Evolutionary conservation across 225 moss, liverwort and hornwort species (phyloP).

Genomic region (Physcomitrellopsis africana): DNA sequence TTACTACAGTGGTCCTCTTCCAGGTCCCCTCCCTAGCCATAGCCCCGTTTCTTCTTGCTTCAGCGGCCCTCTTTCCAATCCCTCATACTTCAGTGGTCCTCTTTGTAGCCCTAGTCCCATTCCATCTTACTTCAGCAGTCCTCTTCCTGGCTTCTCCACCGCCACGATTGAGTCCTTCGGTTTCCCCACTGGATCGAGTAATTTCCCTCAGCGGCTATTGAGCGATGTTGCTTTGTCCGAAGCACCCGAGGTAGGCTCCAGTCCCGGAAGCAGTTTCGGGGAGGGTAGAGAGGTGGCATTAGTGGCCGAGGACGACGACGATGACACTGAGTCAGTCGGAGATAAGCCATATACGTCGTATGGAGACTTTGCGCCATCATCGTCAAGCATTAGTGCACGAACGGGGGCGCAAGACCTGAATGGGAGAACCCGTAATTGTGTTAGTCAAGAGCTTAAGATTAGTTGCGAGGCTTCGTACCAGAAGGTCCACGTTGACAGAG

Average conservation of each 20-base stretch:
- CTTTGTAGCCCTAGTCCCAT: too few species aligned
- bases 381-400: neutral
- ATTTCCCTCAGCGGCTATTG: slow-evolving; percentile 33
- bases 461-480: slow-evolving; percentile 30
- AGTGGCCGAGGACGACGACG: too few species aligned
- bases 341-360: too few species aligned
- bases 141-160: slow-evolving; percentile 25
- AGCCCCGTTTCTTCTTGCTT: too few species aligned
- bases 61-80: too few species aligned
- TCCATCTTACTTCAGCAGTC: slow-evolving; percentile 30
- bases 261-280: neutral
- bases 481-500: slow-evolving; percentile 22
- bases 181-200: slow-evolving; percentile 35
- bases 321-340: too few species aligned
- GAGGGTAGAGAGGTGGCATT: too few species aligned
- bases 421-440: slow-evolving; percentile 31
- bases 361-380: too few species aligned
- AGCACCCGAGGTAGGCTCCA: slow-evolving; percentile 36
- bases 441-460: slow-evolving; percentile 49
- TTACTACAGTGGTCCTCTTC: too few species aligned
- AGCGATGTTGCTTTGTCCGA: slow-evolving; percentile 29
- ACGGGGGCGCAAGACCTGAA: slow-evolving; percentile 14
- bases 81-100: too few species aligned
- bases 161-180: slow-evolving; percentile 16
- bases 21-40: too few species aligned